These are phyloP conservation scores for Chamaecrista fasciculata DNA, from an alignment of 306 rosid species.

Conservation along the genomic window DNA sequence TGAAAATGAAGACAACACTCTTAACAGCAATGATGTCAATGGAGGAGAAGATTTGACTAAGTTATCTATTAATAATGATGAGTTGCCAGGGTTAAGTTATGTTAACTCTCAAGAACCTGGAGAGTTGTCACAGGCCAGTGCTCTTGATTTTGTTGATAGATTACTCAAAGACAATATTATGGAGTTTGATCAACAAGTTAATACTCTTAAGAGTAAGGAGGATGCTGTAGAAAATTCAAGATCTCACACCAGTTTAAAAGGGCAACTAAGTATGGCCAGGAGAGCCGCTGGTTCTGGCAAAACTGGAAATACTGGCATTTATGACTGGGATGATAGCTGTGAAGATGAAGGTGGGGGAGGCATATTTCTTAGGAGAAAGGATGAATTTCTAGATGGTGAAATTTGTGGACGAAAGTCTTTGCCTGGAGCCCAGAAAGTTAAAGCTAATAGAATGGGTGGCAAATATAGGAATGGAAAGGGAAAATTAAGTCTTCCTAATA, in stretches of 20 bases:
- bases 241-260: constrained; percentile 40
- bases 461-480: constrained; percentile 19
- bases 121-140: constrained; percentile 73
- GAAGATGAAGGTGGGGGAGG: constrained; percentile 98
- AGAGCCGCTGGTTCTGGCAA: constrained; percentile 44
- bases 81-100: constrained; percentile 70
- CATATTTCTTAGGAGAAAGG: constrained; percentile 62
- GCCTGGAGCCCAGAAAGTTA: constrained; percentile 39
- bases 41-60: constrained; percentile 36
- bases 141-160: constrained; percentile 78
- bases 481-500: constrained; percentile 26
- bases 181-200: constrained; percentile 50
- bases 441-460: constrained; percentile 24
- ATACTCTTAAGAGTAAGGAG: constrained; percentile 38
- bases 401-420: constrained; percentile 40
- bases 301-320: constrained; percentile 46
- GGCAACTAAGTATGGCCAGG: constrained; percentile 65
- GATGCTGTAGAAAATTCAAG: constrained; percentile 38
- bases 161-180: constrained; percentile 52
- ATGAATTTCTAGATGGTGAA: constrained; percentile 50
- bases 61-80: constrained; percentile 44
- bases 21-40: constrained; percentile 25
- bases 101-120: constrained; percentile 89
- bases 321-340: constrained; percentile 81
- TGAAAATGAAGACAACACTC: constrained; percentile 32